Base-by-base conservation (phyloP, 2,329 filamentous ascomycete species). In the Nemania serpens region DNA sequence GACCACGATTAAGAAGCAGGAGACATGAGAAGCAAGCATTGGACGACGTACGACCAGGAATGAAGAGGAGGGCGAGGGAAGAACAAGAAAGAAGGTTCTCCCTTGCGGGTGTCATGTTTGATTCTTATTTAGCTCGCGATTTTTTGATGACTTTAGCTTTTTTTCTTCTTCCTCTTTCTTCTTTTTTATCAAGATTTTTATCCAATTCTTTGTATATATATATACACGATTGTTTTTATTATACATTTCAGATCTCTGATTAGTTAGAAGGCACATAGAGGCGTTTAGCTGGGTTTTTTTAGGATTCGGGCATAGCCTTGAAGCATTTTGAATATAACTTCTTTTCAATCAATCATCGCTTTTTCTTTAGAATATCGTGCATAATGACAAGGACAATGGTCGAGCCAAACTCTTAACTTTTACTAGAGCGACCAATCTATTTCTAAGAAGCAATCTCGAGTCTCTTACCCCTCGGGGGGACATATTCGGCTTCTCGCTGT, bases 201-300 rank as follows among this genome's bases (percentile, higher is more conserved):
- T 17, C 36, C n/a, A 22, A 17, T 10, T 20, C 17, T 15, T 17
- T 5, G 3, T 13, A n/a, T 10, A 12, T 18, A 48, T 49, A 18
- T 56, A 36, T 57, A 20, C 53, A 49, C 17, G 39, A 58, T 41
- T 46, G 22, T 5, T 36, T 52, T 46, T 39, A 55, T 46, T 59
- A 62, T 59, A 62, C 59, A 62, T 50, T 43, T 59, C n/a, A 33
- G n/a, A 46, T 58, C 46, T 58, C 25, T n/a, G n/a, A n/a, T 47
- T 61, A 55, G 51, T 55, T 58, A 62, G 59, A 58, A 29, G 25
- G 25, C 25, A 54, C 55, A 62, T 62, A 62, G 59, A 62, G 55
- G 59, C 54, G 59, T 59, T 53, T 58, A 45, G 39, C 41, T 46
- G 34, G 55, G 37, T 58, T 46, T 10, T 34, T 42, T 12, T n/a